A percentile compares a stretch with the other conserved stretches of the same genome.
Evolutionary conservation across 148 eudicot species (phyloP).

Genomic region (Amaranthus palmeri): DNA sequence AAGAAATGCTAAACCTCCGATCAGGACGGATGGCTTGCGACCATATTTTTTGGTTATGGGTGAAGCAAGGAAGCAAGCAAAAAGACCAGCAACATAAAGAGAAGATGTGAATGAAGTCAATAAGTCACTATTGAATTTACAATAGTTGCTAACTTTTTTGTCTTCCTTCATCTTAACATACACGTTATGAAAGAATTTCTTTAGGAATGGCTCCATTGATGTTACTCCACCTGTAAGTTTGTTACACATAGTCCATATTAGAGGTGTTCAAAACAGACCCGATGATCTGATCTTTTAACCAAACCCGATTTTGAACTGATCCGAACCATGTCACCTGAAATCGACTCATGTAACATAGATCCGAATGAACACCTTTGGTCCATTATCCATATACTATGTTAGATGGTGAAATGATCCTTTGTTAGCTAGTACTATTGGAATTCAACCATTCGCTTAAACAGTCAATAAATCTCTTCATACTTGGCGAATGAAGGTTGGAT

Average conservation of each 20-base stretch:
- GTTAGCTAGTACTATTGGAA: too few relatives aligned
- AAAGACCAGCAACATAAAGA: conserved; percentile 46
- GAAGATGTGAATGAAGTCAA: conserved; percentile 57
- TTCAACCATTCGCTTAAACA: too few relatives aligned
- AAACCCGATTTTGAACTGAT: too few relatives aligned
- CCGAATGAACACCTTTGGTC: too few relatives aligned
- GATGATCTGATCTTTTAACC: too few relatives aligned
- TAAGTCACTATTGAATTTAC: conserved; percentile 47
- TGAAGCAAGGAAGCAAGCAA: conserved; percentile 50
- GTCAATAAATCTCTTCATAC: too few relatives aligned
- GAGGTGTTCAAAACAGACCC: too few relatives aligned
- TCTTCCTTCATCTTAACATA: conserved; percentile 43
- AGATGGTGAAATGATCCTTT: too few relatives aligned
- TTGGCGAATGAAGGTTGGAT: too few relatives aligned
- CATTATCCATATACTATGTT: too few relatives aligned
- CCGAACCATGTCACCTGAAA: too few relatives aligned
- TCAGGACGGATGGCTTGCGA: conserved; percentile 42
- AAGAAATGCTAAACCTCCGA: conserved; percentile 42
- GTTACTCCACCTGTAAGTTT: conserved; percentile 50
- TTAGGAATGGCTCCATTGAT: conserved; percentile 53
- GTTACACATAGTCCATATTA: not conserved
- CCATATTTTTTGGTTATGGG: conserved; percentile 37
- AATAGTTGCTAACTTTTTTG: conserved; percentile 43
- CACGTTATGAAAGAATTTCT: conserved; percentile 45
- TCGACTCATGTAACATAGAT: too few relatives aligned